Evolutionary conservation across 768 basidiomycete species (phyloP).

Genomic region (Termitomyces sp.): DNA sequence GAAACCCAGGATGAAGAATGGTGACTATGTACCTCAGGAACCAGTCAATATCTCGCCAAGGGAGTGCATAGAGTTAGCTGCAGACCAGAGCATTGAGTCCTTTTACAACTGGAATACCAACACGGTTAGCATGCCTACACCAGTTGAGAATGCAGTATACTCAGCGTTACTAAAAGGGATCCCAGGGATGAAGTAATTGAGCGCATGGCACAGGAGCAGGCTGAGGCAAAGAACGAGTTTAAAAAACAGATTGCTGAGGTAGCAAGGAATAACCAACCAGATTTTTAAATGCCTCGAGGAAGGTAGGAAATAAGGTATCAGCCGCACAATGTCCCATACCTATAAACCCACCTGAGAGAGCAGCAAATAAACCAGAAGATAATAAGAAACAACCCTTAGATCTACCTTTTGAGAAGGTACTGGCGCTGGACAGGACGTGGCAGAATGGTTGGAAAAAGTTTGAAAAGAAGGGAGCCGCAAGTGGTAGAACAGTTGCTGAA

Average conservation of each 20-base stretch:
- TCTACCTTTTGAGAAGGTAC: not conserved
- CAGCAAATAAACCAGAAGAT: too few species aligned
- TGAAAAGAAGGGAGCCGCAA: not conserved
- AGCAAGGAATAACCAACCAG: too few species aligned
- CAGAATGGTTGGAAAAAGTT: not conserved
- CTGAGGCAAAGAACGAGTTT: too few species aligned
- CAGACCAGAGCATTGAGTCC: not conserved
- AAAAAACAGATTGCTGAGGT: too few species aligned
- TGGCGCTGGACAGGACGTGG: not conserved
- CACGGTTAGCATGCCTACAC: too few species aligned
- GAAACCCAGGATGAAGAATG: not conserved
- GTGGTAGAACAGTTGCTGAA: not conserved
- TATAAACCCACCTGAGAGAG: not conserved
- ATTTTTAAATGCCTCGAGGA: too few species aligned
- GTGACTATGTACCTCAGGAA: not conserved
- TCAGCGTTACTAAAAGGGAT: too few species aligned
- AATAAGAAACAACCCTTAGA: not conserved
- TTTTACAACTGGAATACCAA: not conserved
- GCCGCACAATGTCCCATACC: too few species aligned
- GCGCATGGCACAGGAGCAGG: too few species aligned
- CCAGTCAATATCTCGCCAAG: not conserved
- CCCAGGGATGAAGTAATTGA: too few species aligned
- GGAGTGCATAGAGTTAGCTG: not conserved
- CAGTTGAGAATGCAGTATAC: too few species aligned
- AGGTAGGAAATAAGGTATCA: too few species aligned